Base-by-base conservation (phyloP, 805 yeast genomes). In the Pichia thaimueangensis region DNA sequence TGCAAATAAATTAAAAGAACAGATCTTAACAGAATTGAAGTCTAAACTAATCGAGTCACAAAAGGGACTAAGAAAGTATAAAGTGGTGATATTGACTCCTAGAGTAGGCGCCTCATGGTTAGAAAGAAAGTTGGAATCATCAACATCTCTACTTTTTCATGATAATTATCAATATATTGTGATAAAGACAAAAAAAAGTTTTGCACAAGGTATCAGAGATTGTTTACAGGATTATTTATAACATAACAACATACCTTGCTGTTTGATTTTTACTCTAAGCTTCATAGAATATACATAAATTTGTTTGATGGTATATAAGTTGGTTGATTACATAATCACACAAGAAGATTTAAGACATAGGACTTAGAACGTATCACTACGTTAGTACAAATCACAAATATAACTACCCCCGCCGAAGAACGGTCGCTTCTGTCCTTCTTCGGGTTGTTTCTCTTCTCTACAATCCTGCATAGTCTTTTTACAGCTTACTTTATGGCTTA, bases 101-200 rank as follows among this genome's bases (percentile, higher is more conserved):
- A 38, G 46, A 23, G 10, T 17, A 5, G 27, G 35, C 13, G 46
- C 46, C 25, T 33, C 42, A 28, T 43, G 46, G 46, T 24, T 43
- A 17, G 35, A 43, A 23, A 19, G 42, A 19, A 43, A 43, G 24
- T 17, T 43, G 16, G n/a, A 13, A 17, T 11, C n/a, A 15, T 28
- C 28, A 3, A 25, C n/a, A 12, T 3, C 30, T 23, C 13, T 17
- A 7, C 5, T 7, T 12, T 15, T 24, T 13, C n/a, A 19, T n/a
- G 9, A 8, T 31, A 13, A 24, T 16, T 32, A 30, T 23, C 34
- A 38, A 8, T 43, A 38, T 23, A 30, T 43, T 13, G n/a, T 35
- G 13, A 32, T 43, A 1, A 38, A 33, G 23, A 19, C 20, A 5
- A 38, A n/a, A 19, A 38, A 35, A 16, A 32, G 33, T n/a, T 43